Percentiles rank a stretch among this genome's conserved stretches.
Evolutionary conservation across 208 protist genomes (phyloP).

Genomic region (Acanthamoeba royreba): DNA sequence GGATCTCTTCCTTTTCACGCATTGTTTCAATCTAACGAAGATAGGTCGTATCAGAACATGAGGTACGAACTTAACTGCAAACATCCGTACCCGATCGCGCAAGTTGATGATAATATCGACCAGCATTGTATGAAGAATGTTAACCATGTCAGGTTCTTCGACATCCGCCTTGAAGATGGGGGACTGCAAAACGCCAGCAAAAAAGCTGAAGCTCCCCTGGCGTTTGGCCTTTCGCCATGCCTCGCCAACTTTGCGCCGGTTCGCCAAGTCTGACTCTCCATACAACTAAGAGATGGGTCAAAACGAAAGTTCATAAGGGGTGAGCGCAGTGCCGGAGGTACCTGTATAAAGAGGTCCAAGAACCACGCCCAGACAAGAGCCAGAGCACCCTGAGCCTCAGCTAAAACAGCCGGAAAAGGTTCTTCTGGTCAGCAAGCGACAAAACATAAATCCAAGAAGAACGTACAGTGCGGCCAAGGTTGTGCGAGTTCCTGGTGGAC

Average conservation of each 20-base stretch:
- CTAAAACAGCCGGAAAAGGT: too few species aligned
- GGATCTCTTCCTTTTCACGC: conserved; percentile 8
- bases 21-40: neutral
- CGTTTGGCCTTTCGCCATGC: conserved; percentile 14
- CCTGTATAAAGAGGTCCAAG: neutral
- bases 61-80: too few species aligned
- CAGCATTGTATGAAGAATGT: neutral
- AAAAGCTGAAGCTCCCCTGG: conserved; percentile 34
- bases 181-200: neutral
- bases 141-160: neutral
- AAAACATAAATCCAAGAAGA: too few species aligned
- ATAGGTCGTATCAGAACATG: too few species aligned
- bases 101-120: neutral
- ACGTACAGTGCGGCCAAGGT: neutral
- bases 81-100: neutral
- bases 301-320: too few species aligned
- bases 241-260: neutral
- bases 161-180: neutral
- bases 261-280: neutral
- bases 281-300: too few species aligned
- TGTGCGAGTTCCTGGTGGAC: neutral
- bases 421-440: too few species aligned
- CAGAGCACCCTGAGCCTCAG: neutral
- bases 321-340: neutral
- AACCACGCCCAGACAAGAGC: conserved; percentile 1